Base-by-base conservation (phyloP, 2,329 filamentous ascomycete genomes). In the Aspergillus neoniger region DNA sequence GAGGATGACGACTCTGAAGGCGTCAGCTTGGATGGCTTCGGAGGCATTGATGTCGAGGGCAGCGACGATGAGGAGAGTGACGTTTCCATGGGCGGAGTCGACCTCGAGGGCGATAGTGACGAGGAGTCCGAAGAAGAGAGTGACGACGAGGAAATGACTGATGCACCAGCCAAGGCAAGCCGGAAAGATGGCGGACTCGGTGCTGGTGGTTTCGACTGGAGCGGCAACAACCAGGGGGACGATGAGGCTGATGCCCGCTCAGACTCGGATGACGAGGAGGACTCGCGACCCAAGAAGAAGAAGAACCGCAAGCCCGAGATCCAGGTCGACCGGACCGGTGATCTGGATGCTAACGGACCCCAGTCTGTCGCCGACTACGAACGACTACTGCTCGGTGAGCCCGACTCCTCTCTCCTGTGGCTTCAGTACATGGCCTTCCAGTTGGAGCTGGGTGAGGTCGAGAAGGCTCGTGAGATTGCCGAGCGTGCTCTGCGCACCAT, bases 391-490 rank as follows among this genome's bases (percentile, higher is more conserved):
- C 86, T 99, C 21, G 91, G 92, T 58, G 91, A 96, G 74, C 92
- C 95, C 2, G 92, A 98, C 78, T 94, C 91, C n/a, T 96, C 94
- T 0, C 83, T 89, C 63, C 85, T 98, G 28, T 99, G 95, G 95
- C 91, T 97, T 57, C 86, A 91, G 66, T 99, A 99, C 80, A 98
- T 99, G 92, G 92, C 93, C n/a, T 96, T 96, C 84, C 92, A 98
- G 78, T 88, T 97, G 76, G 90, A 96, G 73, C 86, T 96, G 55
- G 91, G 91, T 72, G 95, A 99, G 77, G 83, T 96, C 19, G 87
- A 89, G 63, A 95, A 92, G 77, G 93, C 95, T 12, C 88, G 94
- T 52, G 90, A 94, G 66, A 89, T 97, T 61, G 93, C 92, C 2
- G 91, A 97, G 78, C 90, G 95, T 63, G 95, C 95, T 17, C 85